These are phyloP conservation scores for Lasiosphaeria hispida DNA, from an alignment of 495 filamentous ascomycete genomes.

Conservation along the genomic window DNA sequence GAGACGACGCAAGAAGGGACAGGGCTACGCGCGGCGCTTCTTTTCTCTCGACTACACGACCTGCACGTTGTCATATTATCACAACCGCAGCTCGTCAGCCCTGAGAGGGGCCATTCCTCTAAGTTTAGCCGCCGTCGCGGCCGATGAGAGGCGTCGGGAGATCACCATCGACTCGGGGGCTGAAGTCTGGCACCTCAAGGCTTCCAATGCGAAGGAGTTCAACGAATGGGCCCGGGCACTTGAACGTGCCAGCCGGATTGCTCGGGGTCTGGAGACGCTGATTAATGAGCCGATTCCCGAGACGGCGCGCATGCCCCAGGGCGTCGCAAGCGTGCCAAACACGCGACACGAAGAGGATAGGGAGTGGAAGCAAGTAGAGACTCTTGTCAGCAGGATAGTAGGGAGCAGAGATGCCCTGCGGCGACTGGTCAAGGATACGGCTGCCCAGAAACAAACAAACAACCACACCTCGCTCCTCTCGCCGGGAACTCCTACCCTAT, in stretches of 20 bases:
- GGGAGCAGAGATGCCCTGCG: constrained; percentile 85
- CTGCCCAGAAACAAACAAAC: constrained; percentile 53
- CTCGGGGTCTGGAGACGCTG: constrained; percentile 44
- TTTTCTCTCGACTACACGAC: constrained; percentile 93
- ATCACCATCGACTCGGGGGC: constrained; percentile 96
- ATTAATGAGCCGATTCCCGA: constrained; percentile 25
- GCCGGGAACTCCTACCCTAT: constrained; percentile 34
- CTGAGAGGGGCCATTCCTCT: constrained; percentile 90
- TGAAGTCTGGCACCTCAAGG: constrained; percentile 94
- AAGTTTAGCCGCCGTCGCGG: constrained; percentile 83
- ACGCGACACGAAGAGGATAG: constrained; percentile 60
- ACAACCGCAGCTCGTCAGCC: constrained; percentile 85
- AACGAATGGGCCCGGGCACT: constrained; percentile 80
- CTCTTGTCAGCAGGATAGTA: constrained; percentile 76
- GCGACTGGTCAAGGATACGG: constrained; percentile 77
- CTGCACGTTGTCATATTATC: constrained; percentile 91
- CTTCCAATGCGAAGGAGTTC: constrained; percentile 78
- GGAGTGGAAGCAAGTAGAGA: constrained; percentile 83
- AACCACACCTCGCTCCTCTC: constrained; percentile 36
- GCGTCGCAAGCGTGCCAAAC: constrained; percentile 20
- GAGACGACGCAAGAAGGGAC: constrained; percentile 84
- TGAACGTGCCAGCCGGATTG: constrained; percentile 67
- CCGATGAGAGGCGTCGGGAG: constrained; percentile 80
- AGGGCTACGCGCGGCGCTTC: constrained; percentile 88
- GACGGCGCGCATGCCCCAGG: constrained; percentile 19